phyloP scores from a whole-genome alignment of 2,329 filamentous ascomycete genomes.

The Ceratocystis papillata region DNA sequence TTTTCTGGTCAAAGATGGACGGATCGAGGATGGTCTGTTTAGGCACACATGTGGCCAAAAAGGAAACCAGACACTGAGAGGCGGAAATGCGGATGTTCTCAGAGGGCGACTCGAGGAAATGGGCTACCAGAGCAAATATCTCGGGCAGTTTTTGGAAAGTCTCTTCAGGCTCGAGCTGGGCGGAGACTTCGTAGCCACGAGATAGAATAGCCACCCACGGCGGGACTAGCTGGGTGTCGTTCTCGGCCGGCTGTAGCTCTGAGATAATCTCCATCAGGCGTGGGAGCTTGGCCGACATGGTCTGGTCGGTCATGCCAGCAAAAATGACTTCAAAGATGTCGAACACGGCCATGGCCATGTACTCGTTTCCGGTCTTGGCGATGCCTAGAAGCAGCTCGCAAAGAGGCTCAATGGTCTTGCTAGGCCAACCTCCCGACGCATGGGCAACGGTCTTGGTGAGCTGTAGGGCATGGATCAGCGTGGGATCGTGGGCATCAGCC shows the following conservation, averaged over 20 bases:
- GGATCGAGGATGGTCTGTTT: slow-evolving; percentile 73
- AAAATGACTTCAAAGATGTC: slow-evolving; percentile 98
- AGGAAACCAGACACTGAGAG: slow-evolving; percentile 87
- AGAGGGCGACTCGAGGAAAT: slow-evolving; percentile 75
- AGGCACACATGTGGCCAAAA: slow-evolving; percentile 82
- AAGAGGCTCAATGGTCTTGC: slow-evolving; percentile 83
- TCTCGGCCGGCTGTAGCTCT: slow-evolving; percentile 80
- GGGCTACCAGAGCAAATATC: slow-evolving; percentile 67
- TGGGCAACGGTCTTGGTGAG: slow-evolving; percentile 80
- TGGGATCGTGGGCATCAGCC: slow-evolving; percentile 59
- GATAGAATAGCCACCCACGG: slow-evolving; percentile 96
- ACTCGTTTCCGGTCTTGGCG: slow-evolving; percentile 82
- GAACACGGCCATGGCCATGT: slow-evolving; percentile 90
- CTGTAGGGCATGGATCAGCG: slow-evolving; percentile 82
- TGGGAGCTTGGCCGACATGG: slow-evolving; percentile 80
- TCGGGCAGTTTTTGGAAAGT: slow-evolving; percentile 84
- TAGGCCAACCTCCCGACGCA: slow-evolving; percentile 89
- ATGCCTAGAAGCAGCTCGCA: slow-evolving; percentile 85
- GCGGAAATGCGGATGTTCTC: slow-evolving; percentile 91
- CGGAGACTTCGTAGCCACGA: slow-evolving; percentile 84
- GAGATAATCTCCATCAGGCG: slow-evolving; percentile 82
- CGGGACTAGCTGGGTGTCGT: slow-evolving; percentile 86
- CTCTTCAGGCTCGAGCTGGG: slow-evolving; percentile 77
- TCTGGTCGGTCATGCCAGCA: slow-evolving; percentile 76
- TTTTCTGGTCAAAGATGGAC: slow-evolving; percentile 85